These are phyloP conservation scores for Blastobotrys aristatus DNA, from an alignment of 1,139 yeast genomes.

Conservation along the genomic window DNA sequence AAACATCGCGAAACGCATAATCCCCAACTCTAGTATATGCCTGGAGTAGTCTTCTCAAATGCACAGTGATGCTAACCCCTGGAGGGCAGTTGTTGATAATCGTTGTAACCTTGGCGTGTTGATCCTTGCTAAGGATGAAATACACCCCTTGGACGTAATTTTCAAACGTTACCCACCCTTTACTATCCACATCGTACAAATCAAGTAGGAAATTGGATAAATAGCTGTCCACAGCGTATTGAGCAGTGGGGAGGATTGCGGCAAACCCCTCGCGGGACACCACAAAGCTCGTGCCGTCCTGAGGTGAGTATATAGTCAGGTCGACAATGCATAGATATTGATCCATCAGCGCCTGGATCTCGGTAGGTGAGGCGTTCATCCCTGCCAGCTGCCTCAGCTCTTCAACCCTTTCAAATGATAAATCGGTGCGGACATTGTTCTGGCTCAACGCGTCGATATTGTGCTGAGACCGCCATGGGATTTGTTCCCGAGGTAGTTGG, in stretches of 20 bases:
- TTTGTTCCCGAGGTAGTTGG: constrained; percentile 8
- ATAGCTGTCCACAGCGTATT: constrained; percentile 11
- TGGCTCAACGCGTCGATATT: neutral
- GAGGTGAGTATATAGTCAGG: neutral
- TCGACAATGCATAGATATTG: constrained; percentile 26
- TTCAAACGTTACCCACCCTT: constrained; percentile 22
- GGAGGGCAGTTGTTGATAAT: constrained; percentile 4
- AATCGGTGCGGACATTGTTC: neutral
- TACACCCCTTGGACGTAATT: constrained; percentile 21
- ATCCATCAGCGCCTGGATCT: constrained; percentile 26
- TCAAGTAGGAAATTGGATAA: constrained; percentile 18
- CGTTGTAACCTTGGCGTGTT: constrained; percentile 6
- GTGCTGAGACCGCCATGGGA: constrained; percentile 19
- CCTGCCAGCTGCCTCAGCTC: neutral
- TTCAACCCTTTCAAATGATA: neutral
- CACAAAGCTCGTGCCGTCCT: neutral
- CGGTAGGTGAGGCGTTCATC: constrained; percentile 14
- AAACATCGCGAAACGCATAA: constrained; percentile 24
- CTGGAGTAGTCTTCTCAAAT: constrained; percentile 19
- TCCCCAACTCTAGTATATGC: constrained; percentile 22
- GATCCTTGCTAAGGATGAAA: constrained; percentile 12
- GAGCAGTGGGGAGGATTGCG: constrained; percentile 18
- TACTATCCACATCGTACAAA: constrained; percentile 23
- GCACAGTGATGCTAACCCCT: constrained; percentile 5
- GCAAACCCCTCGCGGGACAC: constrained; percentile 14